Percentiles rank a stretch among this genome's conserved stretches.
Conservation (phyloP, 768 basidiomycete species). For the Suillus cothurnatus region DNA sequence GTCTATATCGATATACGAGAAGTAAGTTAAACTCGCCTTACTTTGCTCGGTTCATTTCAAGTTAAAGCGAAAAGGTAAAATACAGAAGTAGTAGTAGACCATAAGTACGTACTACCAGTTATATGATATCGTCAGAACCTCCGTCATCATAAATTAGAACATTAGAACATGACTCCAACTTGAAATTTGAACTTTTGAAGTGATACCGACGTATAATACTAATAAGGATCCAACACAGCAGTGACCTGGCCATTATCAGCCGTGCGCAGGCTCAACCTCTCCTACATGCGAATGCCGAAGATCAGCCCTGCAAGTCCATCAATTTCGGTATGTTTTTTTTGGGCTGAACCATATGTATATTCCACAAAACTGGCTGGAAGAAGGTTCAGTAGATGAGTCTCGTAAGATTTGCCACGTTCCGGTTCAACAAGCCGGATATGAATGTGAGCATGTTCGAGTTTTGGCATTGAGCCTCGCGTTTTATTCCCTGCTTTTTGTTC, state of each 20-base stretch:
- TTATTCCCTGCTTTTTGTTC: conserved; percentile 29
- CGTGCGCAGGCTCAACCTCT: neutral
- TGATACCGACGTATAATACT: neutral
- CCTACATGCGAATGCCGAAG: conserved; percentile 6
- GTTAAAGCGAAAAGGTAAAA: conserved; percentile 6
- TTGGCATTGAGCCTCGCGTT: conserved; percentile 21
- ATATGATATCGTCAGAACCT: neutral
- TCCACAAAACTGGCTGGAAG: neutral
- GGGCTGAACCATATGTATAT: neutral
- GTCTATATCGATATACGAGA: neutral
- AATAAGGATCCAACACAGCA: neutral
- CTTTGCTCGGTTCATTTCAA: neutral
- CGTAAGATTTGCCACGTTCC: conserved; percentile 35
- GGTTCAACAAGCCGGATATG: conserved; percentile 15
- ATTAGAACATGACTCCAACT: conserved; percentile 1
- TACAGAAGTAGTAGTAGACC: neutral
- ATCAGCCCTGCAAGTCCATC: conserved; percentile 1
- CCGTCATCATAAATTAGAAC: neutral
- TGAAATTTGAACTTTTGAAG: neutral
- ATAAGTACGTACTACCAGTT: neutral
- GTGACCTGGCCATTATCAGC: neutral
- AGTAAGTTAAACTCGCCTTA: neutral
- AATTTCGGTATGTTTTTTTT: conserved; percentile 10
- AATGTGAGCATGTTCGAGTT: conserved; percentile 28
- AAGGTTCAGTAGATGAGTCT: conserved; percentile 17